phyloP scores from a whole-genome alignment of 1,139 yeast genomes.

The Hansenula lynferdii region DNA sequence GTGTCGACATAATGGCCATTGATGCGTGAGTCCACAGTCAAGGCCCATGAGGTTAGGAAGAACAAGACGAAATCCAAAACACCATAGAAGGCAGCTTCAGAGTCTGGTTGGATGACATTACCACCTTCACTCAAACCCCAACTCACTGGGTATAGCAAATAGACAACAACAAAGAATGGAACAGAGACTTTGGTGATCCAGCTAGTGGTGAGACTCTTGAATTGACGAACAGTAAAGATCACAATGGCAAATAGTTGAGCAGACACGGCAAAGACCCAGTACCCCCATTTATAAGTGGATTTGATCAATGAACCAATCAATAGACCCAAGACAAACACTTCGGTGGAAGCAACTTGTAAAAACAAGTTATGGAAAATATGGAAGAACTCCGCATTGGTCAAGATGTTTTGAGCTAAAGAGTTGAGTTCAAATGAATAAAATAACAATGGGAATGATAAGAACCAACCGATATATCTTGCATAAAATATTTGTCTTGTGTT shows the following conservation, averaged over 20 bases:
- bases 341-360: slow-evolving; percentile 33
- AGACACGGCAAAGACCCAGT: slow-evolving; percentile 35
- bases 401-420: slow-evolving; percentile 7
- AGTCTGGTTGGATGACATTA: slow-evolving; percentile 57
- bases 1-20: background rate
- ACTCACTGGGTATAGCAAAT: slow-evolving; percentile 48
- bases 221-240: slow-evolving; percentile 24
- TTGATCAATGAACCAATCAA: slow-evolving; percentile 44
- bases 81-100: slow-evolving; percentile 67
- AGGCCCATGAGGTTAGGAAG: slow-evolving; percentile 35
- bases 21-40: background rate
- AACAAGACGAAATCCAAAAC: slow-evolving; percentile 48
- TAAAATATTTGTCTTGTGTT: slow-evolving; percentile 57
- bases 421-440: slow-evolving; percentile 24
- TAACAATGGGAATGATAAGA: slow-evolving; percentile 38
- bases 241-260: slow-evolving; percentile 36
- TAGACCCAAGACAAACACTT: slow-evolving; percentile 41
- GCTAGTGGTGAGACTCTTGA: slow-evolving; percentile 12
- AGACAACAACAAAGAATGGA: slow-evolving; percentile 30
- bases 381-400: slow-evolving; percentile 16
- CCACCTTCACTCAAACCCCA: slow-evolving; percentile 72
- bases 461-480: slow-evolving; percentile 63
- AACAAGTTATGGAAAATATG: slow-evolving; percentile 21
- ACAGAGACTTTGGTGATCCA: slow-evolving; percentile 15
- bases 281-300: slow-evolving; percentile 54